Percentiles rank a stretch among this genome's conserved stretches.
phyloP scores from a whole-genome alignment of 1,284 basidiomycete genomes.

The Ganoderma multipileum region DNA sequence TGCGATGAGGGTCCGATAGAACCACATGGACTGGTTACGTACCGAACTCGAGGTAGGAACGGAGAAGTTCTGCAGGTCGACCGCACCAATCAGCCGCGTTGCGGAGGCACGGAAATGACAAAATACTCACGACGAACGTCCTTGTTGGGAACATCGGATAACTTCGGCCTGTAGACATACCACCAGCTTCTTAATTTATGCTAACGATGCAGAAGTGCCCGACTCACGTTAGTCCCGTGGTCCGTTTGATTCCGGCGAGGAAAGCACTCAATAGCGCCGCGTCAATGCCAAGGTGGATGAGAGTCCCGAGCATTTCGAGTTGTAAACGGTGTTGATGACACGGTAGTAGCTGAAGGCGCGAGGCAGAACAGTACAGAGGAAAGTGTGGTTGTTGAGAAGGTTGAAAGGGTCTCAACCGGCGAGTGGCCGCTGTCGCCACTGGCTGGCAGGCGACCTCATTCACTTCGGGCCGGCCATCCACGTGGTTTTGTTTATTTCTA shows the following conservation, averaged over 20 bases:
- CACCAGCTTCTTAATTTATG: neutral
- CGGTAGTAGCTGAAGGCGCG: slow-evolving; percentile 45
- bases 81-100: slow-evolving; percentile 1
- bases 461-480: slow-evolving; percentile 15
- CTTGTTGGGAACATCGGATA: slow-evolving; percentile 80
- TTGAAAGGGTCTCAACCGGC: neutral
- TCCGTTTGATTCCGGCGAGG: slow-evolving; percentile 80
- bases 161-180: slow-evolving; percentile 57
- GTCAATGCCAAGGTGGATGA: slow-evolving; percentile 79
- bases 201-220: neutral
- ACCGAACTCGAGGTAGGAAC: slow-evolving; percentile 82
- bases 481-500: slow-evolving; percentile 37
- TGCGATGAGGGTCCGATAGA: neutral
- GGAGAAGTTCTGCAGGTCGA: slow-evolving; percentile 62
- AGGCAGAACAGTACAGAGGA: neutral
- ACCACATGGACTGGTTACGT: slow-evolving; percentile 33
- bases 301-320: slow-evolving; percentile 68
- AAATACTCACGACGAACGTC: slow-evolving; percentile 75
- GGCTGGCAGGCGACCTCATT: slow-evolving; percentile 14
- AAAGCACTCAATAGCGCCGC: slow-evolving; percentile 79
- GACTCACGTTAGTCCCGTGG: slow-evolving; percentile 81
- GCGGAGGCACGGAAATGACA: neutral
- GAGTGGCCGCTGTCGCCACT: slow-evolving; percentile 10
- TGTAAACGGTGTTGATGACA: slow-evolving; percentile 73
- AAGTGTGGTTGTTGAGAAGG: neutral